These are phyloP conservation scores for Wickerhamiella cacticola DNA, from an alignment of 805 yeast genomes.

Conservation along the genomic window DNA sequence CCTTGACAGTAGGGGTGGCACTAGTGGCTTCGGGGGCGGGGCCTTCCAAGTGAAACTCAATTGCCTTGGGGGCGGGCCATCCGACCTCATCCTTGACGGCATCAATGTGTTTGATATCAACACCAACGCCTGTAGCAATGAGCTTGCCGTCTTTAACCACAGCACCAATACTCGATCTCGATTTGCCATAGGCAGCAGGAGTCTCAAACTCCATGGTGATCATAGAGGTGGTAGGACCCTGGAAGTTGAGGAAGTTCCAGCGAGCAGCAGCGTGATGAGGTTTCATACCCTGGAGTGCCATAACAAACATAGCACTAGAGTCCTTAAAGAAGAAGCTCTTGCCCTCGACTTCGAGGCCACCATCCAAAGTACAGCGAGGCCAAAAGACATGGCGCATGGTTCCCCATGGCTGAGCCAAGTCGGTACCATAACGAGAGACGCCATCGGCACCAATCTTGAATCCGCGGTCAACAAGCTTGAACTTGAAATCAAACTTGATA, in stretches of 20 bases:
- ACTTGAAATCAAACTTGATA: slow-evolving; percentile 47
- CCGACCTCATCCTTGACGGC: slow-evolving; percentile 53
- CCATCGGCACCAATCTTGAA: slow-evolving; percentile 88
- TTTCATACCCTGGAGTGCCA: slow-evolving; percentile 98
- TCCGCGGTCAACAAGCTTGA: slow-evolving; percentile 52
- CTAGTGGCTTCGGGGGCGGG: slow-evolving; percentile 37
- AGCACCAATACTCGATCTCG: slow-evolving; percentile 70
- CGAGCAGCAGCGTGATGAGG: slow-evolving; percentile 97
- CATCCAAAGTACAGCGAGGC: slow-evolving; percentile 74
- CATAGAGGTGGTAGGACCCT: slow-evolving; percentile 59
- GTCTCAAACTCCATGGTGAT: slow-evolving; percentile 93
- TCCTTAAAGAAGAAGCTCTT: slow-evolving; percentile 28
- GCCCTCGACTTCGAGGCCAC: slow-evolving; percentile 41
- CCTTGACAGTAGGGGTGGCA: slow-evolving; percentile 33
- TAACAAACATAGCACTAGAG: slow-evolving; percentile 63
- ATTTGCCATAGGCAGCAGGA: slow-evolving; percentile 75
- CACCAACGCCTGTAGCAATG: slow-evolving; percentile 52
- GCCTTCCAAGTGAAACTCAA: slow-evolving; percentile 48
- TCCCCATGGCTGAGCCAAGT: slow-evolving; percentile 84
- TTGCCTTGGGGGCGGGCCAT: slow-evolving; percentile 74
- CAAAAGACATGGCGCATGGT: slow-evolving; percentile 91
- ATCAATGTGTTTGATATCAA: slow-evolving; percentile 48
- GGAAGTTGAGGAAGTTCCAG: slow-evolving; percentile 91
- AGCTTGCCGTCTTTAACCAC: slow-evolving; percentile 54
- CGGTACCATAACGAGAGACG: slow-evolving; percentile 73